Evolutionary conservation across 345 rosid genomes (phyloP).

Genomic region (Syzygium aqueum): DNA sequence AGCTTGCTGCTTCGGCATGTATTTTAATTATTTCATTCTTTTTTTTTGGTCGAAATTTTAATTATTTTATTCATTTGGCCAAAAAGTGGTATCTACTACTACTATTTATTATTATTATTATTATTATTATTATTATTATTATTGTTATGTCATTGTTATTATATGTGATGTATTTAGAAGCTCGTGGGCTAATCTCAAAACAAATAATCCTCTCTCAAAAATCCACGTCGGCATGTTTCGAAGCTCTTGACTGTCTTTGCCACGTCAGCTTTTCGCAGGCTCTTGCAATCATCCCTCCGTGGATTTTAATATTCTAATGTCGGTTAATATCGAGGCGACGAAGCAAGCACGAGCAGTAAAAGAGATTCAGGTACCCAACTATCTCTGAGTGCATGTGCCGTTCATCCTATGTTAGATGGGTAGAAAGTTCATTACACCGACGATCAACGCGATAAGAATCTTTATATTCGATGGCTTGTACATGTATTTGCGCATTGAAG

Average conservation of each 20-base stretch:
- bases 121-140: no score
- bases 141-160: no score
- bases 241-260: not conserved
- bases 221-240: not conserved
- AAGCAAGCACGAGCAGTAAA: no score
- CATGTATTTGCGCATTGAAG: fast-evolving
- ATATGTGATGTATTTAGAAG: not conserved
- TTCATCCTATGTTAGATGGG: not conserved
- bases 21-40: not conserved
- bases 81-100: not conserved
- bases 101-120: not conserved
- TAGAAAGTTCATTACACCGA: fast-evolving
- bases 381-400: not conserved
- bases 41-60: not conserved
- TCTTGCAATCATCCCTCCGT: not conserved
- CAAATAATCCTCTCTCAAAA: not conserved
- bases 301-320: not conserved
- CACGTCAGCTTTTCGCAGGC: not conserved
- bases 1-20: not conserved
- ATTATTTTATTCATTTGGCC: not conserved
- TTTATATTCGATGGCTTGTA: no score
- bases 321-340: not conserved
- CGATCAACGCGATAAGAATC: not conserved
- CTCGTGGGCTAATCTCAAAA: not conserved
- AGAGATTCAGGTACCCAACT: not conserved